phyloP scores from a whole-genome alignment of 2,329 filamentous ascomycete genomes.

The Cylindrodendrum hubeiense region DNA sequence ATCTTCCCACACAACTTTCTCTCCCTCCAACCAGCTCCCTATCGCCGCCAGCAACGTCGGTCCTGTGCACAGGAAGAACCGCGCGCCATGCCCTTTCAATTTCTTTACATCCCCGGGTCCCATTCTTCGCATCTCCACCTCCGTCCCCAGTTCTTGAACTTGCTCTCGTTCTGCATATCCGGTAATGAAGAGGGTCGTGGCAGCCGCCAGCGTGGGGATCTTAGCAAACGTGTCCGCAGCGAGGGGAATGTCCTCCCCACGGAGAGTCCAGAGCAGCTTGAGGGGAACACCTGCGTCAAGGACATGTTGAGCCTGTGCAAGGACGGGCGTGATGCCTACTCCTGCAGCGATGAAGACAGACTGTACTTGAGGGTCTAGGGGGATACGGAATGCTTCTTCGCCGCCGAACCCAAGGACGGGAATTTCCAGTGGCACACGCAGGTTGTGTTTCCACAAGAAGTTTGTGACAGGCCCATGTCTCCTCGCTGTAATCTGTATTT shows the following conservation, averaged over 20 bases:
- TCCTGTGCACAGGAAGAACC: constrained; percentile 65
- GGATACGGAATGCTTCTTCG: constrained; percentile 57
- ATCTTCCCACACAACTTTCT: constrained; percentile 69
- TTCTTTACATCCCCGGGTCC: constrained; percentile 55
- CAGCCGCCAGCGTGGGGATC: constrained; percentile 62
- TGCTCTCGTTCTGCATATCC: constrained; percentile 51
- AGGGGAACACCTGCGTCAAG: constrained; percentile 58
- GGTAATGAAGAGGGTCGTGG: constrained; percentile 75
- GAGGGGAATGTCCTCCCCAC: constrained; percentile 70
- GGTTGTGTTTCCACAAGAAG: constrained; percentile 71
- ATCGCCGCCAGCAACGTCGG: constrained; percentile 55
- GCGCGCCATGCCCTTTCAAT: constrained; percentile 54
- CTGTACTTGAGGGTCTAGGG: constrained; percentile 41
- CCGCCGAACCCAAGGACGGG: constrained; percentile 82
- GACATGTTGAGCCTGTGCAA: constrained; percentile 72
- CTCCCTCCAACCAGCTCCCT: constrained; percentile 65
- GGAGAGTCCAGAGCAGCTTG: constrained; percentile 76
- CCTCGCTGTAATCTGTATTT: constrained; percentile 80
- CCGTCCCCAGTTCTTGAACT: constrained; percentile 50
- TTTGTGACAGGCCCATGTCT: constrained; percentile 77
- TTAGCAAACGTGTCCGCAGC: constrained; percentile 69
- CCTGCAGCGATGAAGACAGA: constrained; percentile 79
- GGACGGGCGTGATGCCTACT: constrained; percentile 84
- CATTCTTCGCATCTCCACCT: constrained; percentile 55
- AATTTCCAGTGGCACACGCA: constrained; percentile 68